These are phyloP conservation scores for Cucumis cinereus DNA, from an alignment of 306 rosid species.

Conservation along the genomic window DNA sequence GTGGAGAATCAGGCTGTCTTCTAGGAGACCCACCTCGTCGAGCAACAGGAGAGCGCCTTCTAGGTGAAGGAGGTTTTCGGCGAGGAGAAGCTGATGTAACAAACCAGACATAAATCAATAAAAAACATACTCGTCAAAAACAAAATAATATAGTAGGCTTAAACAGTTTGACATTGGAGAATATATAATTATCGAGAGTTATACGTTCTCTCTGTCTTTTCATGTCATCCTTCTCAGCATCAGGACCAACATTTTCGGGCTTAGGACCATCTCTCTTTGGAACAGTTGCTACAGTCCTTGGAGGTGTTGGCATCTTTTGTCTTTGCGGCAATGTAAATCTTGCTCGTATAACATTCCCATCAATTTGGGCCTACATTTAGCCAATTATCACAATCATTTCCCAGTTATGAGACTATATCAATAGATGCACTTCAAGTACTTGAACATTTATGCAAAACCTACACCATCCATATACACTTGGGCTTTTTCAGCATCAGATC, in stretches of 20 bases:
- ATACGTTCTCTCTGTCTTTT: constrained; percentile 79
- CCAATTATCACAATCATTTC: constrained; percentile 7
- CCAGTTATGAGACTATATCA: not conserved
- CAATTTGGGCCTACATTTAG: constrained; percentile 82
- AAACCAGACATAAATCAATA: constrained; percentile 13
- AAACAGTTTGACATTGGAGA: not conserved
- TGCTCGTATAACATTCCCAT: constrained; percentile 80
- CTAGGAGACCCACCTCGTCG: constrained; percentile 90
- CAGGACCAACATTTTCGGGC: constrained; percentile 51
- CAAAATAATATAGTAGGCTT: not conserved
- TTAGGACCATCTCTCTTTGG: constrained; percentile 72
- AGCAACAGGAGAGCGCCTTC: constrained; percentile 74
- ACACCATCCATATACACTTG: constrained; percentile 83
- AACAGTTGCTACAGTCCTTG: constrained; percentile 46
- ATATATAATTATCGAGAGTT: not conserved
- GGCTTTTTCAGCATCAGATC: constrained; percentile 89
- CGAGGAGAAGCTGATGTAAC: constrained; percentile 59
- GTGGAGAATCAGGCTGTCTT: constrained; percentile 61
- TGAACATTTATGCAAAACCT: constrained; percentile 26
- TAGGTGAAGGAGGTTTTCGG: constrained; percentile 68
- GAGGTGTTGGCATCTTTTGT: constrained; percentile 64
- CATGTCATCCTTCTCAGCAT: constrained; percentile 66
- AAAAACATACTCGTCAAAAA: not conserved
- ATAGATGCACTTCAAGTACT: not conserved
- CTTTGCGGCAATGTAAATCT: constrained; percentile 84